These are phyloP conservation scores for Camellia granthamiana DNA, from an alignment of 148 eudicot genomes.

Conservation along the genomic window DNA sequence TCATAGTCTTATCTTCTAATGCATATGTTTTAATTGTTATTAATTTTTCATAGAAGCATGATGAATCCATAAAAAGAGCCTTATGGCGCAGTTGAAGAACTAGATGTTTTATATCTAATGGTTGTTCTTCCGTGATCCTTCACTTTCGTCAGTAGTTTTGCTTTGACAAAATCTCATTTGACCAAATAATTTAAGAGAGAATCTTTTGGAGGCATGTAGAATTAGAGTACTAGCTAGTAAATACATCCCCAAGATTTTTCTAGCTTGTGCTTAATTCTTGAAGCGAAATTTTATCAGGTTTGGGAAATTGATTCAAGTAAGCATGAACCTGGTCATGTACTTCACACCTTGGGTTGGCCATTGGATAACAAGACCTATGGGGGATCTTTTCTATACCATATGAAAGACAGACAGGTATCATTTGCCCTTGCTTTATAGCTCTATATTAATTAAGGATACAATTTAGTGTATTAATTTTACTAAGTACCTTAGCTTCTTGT, in stretches of 20 bases:
- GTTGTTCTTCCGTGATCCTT: not conserved
- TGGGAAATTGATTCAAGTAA: conserved; percentile 86
- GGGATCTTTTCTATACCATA: too few species aligned
- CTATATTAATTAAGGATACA: not conserved
- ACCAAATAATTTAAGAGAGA: too few species aligned
- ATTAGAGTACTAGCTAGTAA: too few species aligned
- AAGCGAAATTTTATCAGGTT: conserved; percentile 42
- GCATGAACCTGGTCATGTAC: conserved; percentile 62
- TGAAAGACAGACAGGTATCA: not conserved
- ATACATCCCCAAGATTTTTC: not conserved
- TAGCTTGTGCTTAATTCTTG: not conserved
- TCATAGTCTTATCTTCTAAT: too few species aligned
- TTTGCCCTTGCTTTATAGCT: not conserved
- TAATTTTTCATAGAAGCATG: too few species aligned
- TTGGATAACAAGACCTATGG: too few species aligned
- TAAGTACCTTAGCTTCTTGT: not conserved
- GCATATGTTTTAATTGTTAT: too few species aligned
- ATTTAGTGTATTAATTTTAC: not conserved
- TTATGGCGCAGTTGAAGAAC: not conserved
- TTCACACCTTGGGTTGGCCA: too few species aligned
- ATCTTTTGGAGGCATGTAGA: too few species aligned
- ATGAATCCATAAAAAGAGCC: not conserved
- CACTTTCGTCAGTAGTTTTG: not conserved
- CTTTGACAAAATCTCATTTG: too few species aligned
- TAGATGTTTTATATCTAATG: not conserved